Conservation (phyloP, 1,284 basidiomycete genomes). For the Xanthoconium separans region DNA sequence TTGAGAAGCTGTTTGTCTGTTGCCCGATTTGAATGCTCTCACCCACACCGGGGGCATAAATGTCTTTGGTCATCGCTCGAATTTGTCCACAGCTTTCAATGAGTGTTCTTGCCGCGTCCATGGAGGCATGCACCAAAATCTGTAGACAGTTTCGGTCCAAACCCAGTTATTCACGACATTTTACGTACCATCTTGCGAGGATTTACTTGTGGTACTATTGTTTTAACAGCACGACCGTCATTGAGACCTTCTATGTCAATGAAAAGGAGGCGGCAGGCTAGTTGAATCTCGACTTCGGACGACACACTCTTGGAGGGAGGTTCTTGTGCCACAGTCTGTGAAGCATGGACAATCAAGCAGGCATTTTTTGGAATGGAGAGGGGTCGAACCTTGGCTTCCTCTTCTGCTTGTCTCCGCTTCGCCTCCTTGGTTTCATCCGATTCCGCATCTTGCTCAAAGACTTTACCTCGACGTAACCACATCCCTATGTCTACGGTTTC, state of each 20-base stretch:
- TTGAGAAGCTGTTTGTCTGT: constrained; percentile 92
- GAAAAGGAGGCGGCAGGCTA: constrained; percentile 85
- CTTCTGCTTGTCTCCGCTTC: constrained; percentile 71
- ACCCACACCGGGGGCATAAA: constrained; percentile 74
- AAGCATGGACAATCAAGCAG: not conserved
- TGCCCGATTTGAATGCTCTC: constrained; percentile 90
- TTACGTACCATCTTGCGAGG: constrained; percentile 84
- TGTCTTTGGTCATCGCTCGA: constrained; percentile 86
- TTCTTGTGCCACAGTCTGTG: constrained; percentile 71
- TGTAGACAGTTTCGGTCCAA: constrained; percentile 33
- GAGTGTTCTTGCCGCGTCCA: constrained; percentile 66
- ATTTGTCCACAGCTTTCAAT: constrained; percentile 80
- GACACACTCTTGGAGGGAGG: constrained; percentile 91
- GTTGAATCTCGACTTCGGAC: constrained; percentile 69
- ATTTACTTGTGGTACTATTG: constrained; percentile 94
- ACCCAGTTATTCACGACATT: constrained; percentile 1
- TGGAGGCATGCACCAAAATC: constrained; percentile 85
- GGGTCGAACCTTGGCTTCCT: constrained; percentile 64
- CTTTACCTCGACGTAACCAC: constrained; percentile 89
- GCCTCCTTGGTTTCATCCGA: constrained; percentile 78
- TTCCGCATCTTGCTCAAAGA: constrained; percentile 85
- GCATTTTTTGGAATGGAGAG: not conserved
- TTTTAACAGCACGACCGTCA: constrained; percentile 95
- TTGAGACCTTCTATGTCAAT: constrained; percentile 96
- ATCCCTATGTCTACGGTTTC: constrained; percentile 93